Evolutionary conservation across 2,329 filamentous ascomycete genomes (phyloP).

Genomic region (Delphinella strobiligena): DNA sequence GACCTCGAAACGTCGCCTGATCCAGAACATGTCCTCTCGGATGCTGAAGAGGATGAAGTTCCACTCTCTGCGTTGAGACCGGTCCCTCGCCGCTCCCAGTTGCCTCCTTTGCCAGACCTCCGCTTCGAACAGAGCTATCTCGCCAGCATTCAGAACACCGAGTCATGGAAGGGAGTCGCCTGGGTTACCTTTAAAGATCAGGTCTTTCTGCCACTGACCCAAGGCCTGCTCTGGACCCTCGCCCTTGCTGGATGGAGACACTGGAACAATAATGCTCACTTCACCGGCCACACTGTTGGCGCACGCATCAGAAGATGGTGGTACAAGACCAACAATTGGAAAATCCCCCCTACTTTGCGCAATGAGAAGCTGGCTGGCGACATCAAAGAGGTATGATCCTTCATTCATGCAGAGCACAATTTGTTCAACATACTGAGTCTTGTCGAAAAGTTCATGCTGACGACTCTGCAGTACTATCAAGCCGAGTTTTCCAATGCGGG

Average conservation of each 20-base stretch:
- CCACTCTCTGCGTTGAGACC: conserved; percentile 53
- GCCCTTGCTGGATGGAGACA: conserved; percentile 76
- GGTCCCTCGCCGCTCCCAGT: conserved; percentile 38
- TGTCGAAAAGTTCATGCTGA: conserved; percentile 10
- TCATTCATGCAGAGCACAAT: background rate
- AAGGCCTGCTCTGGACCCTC: conserved; percentile 83
- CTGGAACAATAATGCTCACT: conserved; percentile 69
- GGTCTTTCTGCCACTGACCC: conserved; percentile 73
- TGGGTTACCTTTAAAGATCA: conserved; percentile 86
- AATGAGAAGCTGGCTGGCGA: conserved; percentile 22
- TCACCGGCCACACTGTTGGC: conserved; percentile 66
- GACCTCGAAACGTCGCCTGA: conserved; percentile 21
- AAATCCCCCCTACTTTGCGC: conserved; percentile 38
- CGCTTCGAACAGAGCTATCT: conserved; percentile 98
- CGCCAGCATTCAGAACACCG: conserved; percentile 68
- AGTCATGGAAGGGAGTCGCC: conserved; percentile 65
- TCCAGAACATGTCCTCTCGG: conserved; percentile 26
- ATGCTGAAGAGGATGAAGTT: conserved; percentile 51
- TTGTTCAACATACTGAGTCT: conserved; percentile 1
- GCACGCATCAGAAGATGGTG: conserved; percentile 79
- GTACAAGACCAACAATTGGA: conserved; percentile 91
- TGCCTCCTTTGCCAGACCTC: conserved; percentile 69
- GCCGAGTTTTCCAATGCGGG: conserved; percentile 14
- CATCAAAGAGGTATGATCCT: conserved; percentile 23
- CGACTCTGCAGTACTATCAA: conserved; percentile 11